These are phyloP conservation scores for Dactylonectria estremocensis DNA, from an alignment of 2,329 filamentous ascomycete species.

Conservation along the genomic window DNA sequence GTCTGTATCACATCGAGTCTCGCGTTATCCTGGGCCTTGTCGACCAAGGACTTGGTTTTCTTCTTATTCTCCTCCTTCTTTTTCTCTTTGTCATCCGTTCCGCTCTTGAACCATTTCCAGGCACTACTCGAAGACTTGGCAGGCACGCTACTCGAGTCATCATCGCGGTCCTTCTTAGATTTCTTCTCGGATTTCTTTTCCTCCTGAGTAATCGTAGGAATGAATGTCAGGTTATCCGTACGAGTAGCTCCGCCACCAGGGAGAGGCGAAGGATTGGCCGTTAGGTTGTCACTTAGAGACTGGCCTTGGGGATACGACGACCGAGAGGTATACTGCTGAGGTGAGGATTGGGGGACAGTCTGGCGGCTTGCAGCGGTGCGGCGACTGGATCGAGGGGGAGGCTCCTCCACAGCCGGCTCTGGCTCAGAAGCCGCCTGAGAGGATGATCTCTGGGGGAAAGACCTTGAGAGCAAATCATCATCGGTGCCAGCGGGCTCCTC, in stretches of 20 bases:
- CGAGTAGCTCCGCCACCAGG: constrained; percentile 77
- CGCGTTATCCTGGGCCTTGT: constrained; percentile 81
- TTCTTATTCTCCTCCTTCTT: constrained; percentile 76
- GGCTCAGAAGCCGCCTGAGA: constrained; percentile 54
- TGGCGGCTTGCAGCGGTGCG: constrained; percentile 37
- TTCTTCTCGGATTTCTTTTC: constrained; percentile 84
- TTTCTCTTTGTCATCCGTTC: constrained; percentile 78
- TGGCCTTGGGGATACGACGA: constrained; percentile 47
- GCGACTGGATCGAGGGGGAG: constrained; percentile 61
- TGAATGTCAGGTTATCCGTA: constrained; percentile 85
- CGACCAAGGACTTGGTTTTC: constrained; percentile 71
- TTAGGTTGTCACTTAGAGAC: constrained; percentile 49
- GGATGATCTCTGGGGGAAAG: constrained; percentile 69
- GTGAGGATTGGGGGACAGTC: constrained; percentile 37
- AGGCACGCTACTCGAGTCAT: constrained; percentile 70
- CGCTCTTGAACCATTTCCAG: constrained; percentile 85
- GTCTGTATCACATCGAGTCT: constrained; percentile 89
- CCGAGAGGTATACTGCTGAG: constrained; percentile 48
- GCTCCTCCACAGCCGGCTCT: constrained; percentile 55
- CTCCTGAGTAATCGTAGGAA: constrained; percentile 79
- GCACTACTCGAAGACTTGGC: constrained; percentile 79
- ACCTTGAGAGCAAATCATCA: constrained; percentile 45
- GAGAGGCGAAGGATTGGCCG: constrained; percentile 71
- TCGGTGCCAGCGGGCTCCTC: constrained; percentile 54
- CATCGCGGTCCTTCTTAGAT: constrained; percentile 80